These are phyloP conservation scores for Suhomyces tanzawaensis DNA, from an alignment of 805 yeast species.

Conservation along the genomic window DNA sequence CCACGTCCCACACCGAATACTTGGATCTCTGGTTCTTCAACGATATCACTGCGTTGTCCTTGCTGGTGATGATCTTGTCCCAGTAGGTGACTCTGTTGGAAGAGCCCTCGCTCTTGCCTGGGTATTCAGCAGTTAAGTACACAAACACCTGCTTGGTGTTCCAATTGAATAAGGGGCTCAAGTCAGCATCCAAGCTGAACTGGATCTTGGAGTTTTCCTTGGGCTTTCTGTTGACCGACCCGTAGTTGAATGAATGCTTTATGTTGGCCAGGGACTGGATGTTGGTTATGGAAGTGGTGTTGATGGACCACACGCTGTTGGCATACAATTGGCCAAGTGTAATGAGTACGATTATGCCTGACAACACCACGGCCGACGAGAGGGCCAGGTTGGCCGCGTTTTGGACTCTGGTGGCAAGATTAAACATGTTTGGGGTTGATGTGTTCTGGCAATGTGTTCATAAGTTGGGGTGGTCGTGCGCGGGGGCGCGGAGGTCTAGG, in stretches of 20 bases:
- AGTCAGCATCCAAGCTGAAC: constrained; percentile 74
- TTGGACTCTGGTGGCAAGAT: constrained; percentile 40
- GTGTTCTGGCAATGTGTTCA: background rate
- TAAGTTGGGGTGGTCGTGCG: background rate
- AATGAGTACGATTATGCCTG: constrained; percentile 46
- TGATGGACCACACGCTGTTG: constrained; percentile 43
- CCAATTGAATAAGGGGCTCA: constrained; percentile 86
- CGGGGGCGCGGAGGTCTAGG: background rate
- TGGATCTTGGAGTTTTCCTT: constrained; percentile 72
- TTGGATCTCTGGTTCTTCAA: constrained; percentile 59
- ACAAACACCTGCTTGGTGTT: constrained; percentile 95
- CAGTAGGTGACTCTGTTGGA: constrained; percentile 77
- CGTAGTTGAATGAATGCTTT: constrained; percentile 61
- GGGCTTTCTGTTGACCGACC: constrained; percentile 61
- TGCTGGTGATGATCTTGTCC: constrained; percentile 74
- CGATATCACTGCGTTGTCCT: constrained; percentile 56
- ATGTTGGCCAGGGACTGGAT: constrained; percentile 39
- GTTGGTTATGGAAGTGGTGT: constrained; percentile 36
- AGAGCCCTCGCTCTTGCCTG: constrained; percentile 43
- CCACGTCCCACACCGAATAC: constrained; percentile 86
- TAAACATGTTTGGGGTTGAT: constrained; percentile 26
- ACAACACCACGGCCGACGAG: constrained; percentile 48
- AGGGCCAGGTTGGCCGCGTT: constrained; percentile 52
- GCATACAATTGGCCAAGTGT: constrained; percentile 49
- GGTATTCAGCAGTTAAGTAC: constrained; percentile 83